Evolutionary conservation across 345 rosid genomes (phyloP).

Genomic region (Pugionium dolabratum): DNA sequence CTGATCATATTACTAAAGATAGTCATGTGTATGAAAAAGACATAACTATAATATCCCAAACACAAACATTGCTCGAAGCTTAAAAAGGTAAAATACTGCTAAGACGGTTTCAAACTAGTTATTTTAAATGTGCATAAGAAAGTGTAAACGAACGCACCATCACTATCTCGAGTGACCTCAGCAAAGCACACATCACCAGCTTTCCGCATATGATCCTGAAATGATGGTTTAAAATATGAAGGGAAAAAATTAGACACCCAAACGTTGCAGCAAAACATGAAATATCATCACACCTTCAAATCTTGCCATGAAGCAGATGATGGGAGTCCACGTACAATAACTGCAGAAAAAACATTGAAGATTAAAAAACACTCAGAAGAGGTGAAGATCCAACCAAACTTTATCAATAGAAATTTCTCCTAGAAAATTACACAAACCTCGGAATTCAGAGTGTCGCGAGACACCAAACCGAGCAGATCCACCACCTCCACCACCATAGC

Average conservation of each 20-base stretch:
- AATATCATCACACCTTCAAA: conserved; percentile 61
- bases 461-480: conserved; percentile 56
- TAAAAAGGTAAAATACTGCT: not conserved
- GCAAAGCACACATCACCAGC: conserved; percentile 98
- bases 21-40: not conserved
- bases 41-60: not conserved
- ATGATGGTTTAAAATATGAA: conserved; percentile 21
- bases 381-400: not conserved
- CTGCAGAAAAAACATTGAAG: conserved; percentile 44
- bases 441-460: conserved; percentile 88
- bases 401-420: not conserved
- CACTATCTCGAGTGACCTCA: conserved; percentile 84
- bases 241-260: not conserved
- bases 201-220: conserved; percentile 95
- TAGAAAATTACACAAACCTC: conserved; percentile 55
- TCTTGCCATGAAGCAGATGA: conserved; percentile 99
- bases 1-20: conserved; percentile 41
- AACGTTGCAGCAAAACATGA: not conserved
- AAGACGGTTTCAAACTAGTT: not conserved
- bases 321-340: conserved; percentile 83
- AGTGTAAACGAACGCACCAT: conserved; percentile 52
- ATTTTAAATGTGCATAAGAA: not conserved
- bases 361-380: not conserved
- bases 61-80: not conserved
- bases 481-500: conserved; percentile 38